A percentile compares a stretch with the other conserved stretches of the same genome.
Conservation (phyloP, 805 yeast species). For the Zygosaccharomyces siamensis region DNA sequence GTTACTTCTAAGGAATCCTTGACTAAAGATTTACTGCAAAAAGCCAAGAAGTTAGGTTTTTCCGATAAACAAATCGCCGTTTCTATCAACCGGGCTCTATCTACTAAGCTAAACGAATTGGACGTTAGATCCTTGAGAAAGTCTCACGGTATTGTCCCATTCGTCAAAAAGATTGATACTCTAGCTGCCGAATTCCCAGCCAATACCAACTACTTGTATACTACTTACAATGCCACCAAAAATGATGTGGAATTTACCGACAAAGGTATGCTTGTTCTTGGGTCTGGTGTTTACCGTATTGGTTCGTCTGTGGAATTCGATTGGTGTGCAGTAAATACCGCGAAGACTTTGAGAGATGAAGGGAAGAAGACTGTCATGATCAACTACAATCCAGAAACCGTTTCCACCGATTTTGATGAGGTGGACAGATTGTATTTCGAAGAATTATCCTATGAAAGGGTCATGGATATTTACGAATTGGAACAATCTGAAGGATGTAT, state of each 20-base stretch:
- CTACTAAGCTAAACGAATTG: conserved; percentile 49
- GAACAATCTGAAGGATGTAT: conserved; percentile 88
- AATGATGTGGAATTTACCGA: conserved; percentile 84
- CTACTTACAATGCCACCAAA: conserved; percentile 87
- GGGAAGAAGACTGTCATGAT: conserved; percentile 93
- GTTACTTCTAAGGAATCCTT: conserved; percentile 55
- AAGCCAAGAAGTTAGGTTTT: conserved; percentile 92
- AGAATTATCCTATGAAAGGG: conserved; percentile 92
- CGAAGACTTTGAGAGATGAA: conserved; percentile 81
- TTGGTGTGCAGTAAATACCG: conserved; percentile 99
- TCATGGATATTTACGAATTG: conserved; percentile 92
- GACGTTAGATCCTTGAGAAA: conserved; percentile 82
- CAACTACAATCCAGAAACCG: conserved; percentile 98
- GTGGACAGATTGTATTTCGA: conserved; percentile 96
- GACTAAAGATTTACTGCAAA: conserved; percentile 61
- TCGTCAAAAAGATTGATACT: conserved; percentile 95
- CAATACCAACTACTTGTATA: conserved; percentile 88
- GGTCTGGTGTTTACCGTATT: conserved; percentile 98
- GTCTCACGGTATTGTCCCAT: conserved; percentile 75
- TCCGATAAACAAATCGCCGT: conserved; percentile 89
- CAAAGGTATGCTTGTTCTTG: conserved; percentile 88
- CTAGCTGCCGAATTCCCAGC: conserved; percentile 99
- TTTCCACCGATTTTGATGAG: conserved; percentile 96
- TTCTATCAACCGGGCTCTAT: conserved; percentile 51
- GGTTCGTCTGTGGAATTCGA: conserved; percentile 98